Evolutionary conservation across 148 eudicot genomes (phyloP).

Genomic region (Suaeda aralocaspica): DNA sequence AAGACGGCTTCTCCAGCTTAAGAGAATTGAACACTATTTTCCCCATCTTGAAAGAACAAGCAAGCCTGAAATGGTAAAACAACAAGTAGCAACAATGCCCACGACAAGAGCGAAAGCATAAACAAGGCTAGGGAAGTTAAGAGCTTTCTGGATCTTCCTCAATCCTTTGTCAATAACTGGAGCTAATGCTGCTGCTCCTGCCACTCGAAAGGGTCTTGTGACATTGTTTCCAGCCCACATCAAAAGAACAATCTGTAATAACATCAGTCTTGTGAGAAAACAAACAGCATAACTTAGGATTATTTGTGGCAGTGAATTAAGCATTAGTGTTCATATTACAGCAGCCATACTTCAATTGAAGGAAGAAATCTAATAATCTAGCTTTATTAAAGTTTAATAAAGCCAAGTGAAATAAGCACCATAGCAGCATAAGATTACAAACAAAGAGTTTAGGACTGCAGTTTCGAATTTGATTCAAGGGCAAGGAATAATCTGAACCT

Average conservation of each 20-base stretch:
- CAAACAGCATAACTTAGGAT: background rate
- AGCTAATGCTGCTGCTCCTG: slow-evolving; percentile 63
- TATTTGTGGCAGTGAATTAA: background rate
- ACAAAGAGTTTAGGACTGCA: too few species aligned
- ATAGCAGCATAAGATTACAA: background rate
- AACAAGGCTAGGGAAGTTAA: slow-evolving; percentile 36
- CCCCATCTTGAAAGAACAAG: slow-evolving; percentile 50
- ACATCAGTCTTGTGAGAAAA: background rate
- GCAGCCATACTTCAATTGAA: background rate
- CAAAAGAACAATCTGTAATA: slow-evolving; percentile 42
- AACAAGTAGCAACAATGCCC: slow-evolving; percentile 30
- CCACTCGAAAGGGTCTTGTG: slow-evolving; percentile 65
- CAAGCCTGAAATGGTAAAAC: slow-evolving; percentile 36
- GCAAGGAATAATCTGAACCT: too few species aligned
- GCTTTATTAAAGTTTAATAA: background rate
- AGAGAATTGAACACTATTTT: slow-evolving; percentile 20
- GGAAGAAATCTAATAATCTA: background rate
- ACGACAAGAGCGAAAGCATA: slow-evolving; percentile 49
- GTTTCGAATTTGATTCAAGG: too few species aligned
- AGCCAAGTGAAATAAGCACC: background rate
- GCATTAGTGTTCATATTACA: background rate
- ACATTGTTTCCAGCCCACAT: slow-evolving; percentile 69
- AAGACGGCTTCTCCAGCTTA: background rate
- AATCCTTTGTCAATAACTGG: slow-evolving; percentile 52
- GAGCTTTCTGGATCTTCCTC: slow-evolving; percentile 39